A percentile compares a stretch with the other conserved stretches of the same genome.
phyloP scores from a whole-genome alignment of 169 alveolate species.

The Eimeria praecox region DNA sequence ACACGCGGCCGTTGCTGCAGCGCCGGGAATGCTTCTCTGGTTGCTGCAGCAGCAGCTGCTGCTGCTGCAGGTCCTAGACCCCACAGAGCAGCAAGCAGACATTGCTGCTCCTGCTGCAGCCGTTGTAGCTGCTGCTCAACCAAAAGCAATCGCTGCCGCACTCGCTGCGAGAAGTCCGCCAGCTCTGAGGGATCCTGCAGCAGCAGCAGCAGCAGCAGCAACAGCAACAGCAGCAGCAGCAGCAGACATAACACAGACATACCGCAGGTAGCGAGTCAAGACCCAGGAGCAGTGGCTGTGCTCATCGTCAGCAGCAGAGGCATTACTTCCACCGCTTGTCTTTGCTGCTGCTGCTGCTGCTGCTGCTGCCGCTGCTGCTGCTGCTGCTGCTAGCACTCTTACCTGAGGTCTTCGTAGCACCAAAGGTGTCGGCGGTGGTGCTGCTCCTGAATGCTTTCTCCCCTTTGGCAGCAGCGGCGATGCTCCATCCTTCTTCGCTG shows the following conservation, averaged over 20 bases:
- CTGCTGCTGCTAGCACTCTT: not conserved
- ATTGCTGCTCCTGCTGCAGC: slow-evolving; percentile 38
- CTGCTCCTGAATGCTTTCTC: not conserved
- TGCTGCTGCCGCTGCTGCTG: not conserved
- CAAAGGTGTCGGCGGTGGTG: slow-evolving; percentile 14
- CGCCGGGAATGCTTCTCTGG: slow-evolving; percentile 10
- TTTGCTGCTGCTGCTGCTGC: not conserved
- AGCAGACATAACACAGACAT: not conserved
- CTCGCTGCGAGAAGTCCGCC: slow-evolving; percentile 31
- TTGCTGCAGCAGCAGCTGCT: not conserved
- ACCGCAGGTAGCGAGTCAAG: not conserved
- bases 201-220: not conserved
- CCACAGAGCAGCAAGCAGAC: slow-evolving; percentile 20
- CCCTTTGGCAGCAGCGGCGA: not conserved
- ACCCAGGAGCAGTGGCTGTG: not conserved
- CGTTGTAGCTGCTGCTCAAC: slow-evolving; percentile 30
- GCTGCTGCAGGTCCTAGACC: slow-evolving; percentile 22
- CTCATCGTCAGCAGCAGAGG: not conserved
- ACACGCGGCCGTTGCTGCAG: slow-evolving; percentile 21
- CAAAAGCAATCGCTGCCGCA: slow-evolving; percentile 32
- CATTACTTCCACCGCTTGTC: not conserved
- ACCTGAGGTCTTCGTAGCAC: slow-evolving; percentile 32
- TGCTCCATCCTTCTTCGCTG: slow-evolving; percentile 7
- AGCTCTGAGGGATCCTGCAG: slow-evolving; percentile 32
- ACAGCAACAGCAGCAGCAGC: not conserved